phyloP scores from a whole-genome alignment of 768 basidiomycete genomes.

The Agaricus blazei region DNA sequence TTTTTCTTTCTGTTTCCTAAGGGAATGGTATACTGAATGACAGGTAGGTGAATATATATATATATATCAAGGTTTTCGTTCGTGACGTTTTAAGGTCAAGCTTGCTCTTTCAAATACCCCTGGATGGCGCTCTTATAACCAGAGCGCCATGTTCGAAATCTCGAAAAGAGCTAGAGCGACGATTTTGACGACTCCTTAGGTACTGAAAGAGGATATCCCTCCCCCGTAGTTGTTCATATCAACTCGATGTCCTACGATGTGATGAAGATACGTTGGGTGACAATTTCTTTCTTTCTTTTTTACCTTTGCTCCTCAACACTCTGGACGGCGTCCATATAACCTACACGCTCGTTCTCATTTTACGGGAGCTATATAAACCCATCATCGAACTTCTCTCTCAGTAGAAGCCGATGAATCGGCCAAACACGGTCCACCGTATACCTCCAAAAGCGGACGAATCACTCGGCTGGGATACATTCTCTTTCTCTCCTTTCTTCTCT shows the following conservation, averaged over 20 bases:
- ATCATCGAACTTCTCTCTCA: slow-evolving; percentile 14
- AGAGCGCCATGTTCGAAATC: slow-evolving; percentile 86
- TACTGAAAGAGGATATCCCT: slow-evolving; percentile 17
- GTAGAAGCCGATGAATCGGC: too few species aligned
- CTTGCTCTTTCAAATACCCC: too few species aligned
- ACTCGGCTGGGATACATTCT: too few species aligned
- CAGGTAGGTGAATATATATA: too few species aligned
- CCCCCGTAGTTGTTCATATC: slow-evolving; percentile 23
- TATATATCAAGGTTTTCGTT: too few species aligned
- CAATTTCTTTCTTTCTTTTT: slow-evolving; percentile 8
- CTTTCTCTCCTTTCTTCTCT: too few species aligned
- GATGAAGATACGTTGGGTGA: slow-evolving; percentile 24
- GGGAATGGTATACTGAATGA: too few species aligned
- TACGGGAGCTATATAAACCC: slow-evolving; percentile 74
- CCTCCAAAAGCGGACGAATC: too few species aligned
- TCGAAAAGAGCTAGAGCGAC: slow-evolving; percentile 68
- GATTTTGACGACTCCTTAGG: slow-evolving; percentile 13
- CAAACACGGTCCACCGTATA: too few species aligned
- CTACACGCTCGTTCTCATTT: slow-evolving; percentile 93
- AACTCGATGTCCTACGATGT: slow-evolving; percentile 9
- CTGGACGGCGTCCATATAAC: slow-evolving; percentile 70
- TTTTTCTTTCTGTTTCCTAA: too few species aligned
- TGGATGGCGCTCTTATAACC: slow-evolving; percentile 11
- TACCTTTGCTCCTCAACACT: slow-evolving; percentile 91
- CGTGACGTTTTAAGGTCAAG: too few species aligned